phyloP scores from a whole-genome alignment of 192 early-diverging fungal genomes.

The Powellomyces hirtus region DNA sequence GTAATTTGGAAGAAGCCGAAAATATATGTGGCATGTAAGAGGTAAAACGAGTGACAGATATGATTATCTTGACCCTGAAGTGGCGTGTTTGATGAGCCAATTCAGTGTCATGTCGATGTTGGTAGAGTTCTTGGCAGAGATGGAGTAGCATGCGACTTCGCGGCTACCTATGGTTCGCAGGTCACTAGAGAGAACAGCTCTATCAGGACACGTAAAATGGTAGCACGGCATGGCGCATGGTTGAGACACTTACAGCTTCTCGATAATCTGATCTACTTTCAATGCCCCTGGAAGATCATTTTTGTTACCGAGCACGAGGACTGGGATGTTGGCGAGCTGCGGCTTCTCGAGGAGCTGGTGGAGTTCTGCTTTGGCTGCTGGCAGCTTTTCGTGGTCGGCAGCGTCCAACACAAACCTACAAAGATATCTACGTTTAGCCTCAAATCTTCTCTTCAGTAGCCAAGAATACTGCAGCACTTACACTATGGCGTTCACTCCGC shows the following conservation, averaged over 20 bases:
- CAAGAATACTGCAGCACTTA: slow-evolving; percentile 37
- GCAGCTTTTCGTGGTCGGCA: slow-evolving; percentile 91
- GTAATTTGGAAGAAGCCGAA: too few relatives aligned
- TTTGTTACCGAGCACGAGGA: slow-evolving; percentile 98
- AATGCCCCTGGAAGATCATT: slow-evolving; percentile 91
- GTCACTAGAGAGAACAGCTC: too few relatives aligned
- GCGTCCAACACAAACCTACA: slow-evolving; percentile 92
- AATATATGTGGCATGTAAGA: neutral
- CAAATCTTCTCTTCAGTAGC: neutral
- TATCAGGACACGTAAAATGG: too few relatives aligned
- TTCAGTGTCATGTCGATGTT: slow-evolving; percentile 97
- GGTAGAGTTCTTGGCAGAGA: slow-evolving; percentile 95
- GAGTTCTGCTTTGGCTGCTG: slow-evolving; percentile 88
- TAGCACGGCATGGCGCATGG: neutral
- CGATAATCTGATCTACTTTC: slow-evolving; percentile 84
- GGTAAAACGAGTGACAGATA: neutral
- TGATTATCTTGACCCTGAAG: slow-evolving; percentile 9
- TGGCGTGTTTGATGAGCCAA: slow-evolving; percentile 87
- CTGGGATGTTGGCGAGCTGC: slow-evolving; percentile 87
- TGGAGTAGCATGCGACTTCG: slow-evolving; percentile 97
- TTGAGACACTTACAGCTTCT: slow-evolving; percentile 69
- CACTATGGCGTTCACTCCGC: slow-evolving; percentile 96
- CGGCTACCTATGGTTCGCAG: slow-evolving; percentile 85
- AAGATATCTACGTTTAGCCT: neutral
- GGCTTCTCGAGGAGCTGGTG: slow-evolving; percentile 90